A percentile compares a stretch with the other conserved stretches of the same genome.
phyloP scores from a whole-genome alignment of 306 rosid species.

The Vigna mungo region DNA sequence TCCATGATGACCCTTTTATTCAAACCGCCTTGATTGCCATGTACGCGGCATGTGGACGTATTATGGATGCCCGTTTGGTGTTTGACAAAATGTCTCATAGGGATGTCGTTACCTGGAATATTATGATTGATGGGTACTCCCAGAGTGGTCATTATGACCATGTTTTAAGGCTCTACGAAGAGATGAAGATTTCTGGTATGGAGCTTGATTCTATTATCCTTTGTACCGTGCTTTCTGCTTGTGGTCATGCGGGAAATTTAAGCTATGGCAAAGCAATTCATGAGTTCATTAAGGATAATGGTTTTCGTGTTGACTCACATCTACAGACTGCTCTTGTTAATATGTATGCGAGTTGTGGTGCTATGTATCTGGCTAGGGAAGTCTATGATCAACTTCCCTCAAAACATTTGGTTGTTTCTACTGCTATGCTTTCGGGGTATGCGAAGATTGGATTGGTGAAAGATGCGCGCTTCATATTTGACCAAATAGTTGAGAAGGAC shows the following conservation, averaged over 20 bases:
- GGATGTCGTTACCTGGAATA: conserved; percentile 83
- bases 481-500: conserved; percentile 71
- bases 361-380: conserved; percentile 71
- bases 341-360: conserved; percentile 78
- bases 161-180: conserved; percentile 69
- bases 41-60: conserved; percentile 69
- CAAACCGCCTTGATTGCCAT: conserved; percentile 71
- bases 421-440: conserved; percentile 79
- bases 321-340: conserved; percentile 70
- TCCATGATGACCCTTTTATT: conserved; percentile 72
- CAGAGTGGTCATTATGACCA: conserved; percentile 64
- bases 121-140: conserved; percentile 86
- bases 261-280: conserved; percentile 51
- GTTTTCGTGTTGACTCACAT: conserved; percentile 41
- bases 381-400: conserved; percentile 53
- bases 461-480: conserved; percentile 70
- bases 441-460: conserved; percentile 62
- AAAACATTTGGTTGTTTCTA: conserved; percentile 67
- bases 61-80: conserved; percentile 72
- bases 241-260: conserved; percentile 57
- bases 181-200: conserved; percentile 61
- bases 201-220: conserved; percentile 73
- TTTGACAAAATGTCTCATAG: conserved; percentile 81
- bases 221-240: conserved; percentile 71
- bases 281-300: conserved; percentile 43